phyloP scores from a whole-genome alignment of 2,329 filamentous ascomycete species.

The Fusarium kyushuense region DNA sequence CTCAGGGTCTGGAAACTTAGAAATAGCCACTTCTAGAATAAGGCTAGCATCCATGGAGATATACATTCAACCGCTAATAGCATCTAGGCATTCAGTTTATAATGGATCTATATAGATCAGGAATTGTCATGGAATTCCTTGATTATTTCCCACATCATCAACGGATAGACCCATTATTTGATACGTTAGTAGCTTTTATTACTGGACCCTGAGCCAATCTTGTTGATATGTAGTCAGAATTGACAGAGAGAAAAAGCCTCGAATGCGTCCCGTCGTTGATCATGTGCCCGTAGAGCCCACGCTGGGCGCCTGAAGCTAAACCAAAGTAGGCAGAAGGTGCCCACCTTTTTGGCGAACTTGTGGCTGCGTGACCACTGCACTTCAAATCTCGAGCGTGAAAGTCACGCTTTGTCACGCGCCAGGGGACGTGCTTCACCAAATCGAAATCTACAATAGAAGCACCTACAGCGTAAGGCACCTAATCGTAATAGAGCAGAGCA shows the following conservation, averaged over 20 bases:
- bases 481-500: background rate
- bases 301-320: conserved; percentile 32
- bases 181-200: background rate
- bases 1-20: background rate
- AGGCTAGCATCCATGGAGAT: conserved; percentile 1
- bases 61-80: conserved; percentile 4
- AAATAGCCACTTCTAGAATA: conserved; percentile 18
- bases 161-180: conserved; percentile 9
- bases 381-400: conserved; percentile 34
- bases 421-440: conserved; percentile 38
- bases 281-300: conserved; percentile 42
- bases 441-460: conserved; percentile 23
- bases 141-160: conserved; percentile 10
- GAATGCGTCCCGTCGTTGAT: conserved; percentile 39
- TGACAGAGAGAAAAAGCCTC: conserved; percentile 31
- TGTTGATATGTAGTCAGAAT: conserved; percentile 35
- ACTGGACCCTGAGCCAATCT: conserved; percentile 5
- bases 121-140: conserved; percentile 1
- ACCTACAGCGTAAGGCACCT: background rate
- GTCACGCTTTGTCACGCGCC: conserved; percentile 45
- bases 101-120: conserved; percentile 5
- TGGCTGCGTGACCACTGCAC: conserved; percentile 38
- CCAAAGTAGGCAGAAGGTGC: conserved; percentile 29
- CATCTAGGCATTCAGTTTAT: background rate
- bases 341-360: conserved; percentile 40